Percentiles rank a stretch among this genome's conserved stretches.
Evolutionary conservation across 805 yeast genomes (phyloP).

Genomic region (fission yeast (Schizosaccharomyces pombe)): DNA sequence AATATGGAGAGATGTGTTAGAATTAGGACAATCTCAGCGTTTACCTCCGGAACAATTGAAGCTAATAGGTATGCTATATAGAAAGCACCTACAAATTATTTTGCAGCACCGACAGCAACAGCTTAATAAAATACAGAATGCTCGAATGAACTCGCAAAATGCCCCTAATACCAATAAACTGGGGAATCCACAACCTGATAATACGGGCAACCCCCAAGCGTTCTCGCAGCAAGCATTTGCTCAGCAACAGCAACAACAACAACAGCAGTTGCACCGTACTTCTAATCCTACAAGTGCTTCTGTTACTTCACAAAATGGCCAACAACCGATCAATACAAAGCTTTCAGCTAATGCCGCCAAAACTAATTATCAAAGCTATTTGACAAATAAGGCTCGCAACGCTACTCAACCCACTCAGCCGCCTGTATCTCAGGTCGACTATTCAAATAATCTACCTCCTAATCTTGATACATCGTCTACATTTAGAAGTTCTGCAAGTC

Average conservation of each 20-base stretch:
- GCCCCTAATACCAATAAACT: background rate
- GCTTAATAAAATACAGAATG: background rate
- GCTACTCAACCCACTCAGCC: background rate
- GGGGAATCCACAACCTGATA: background rate
- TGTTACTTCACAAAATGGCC: too few relatives aligned
- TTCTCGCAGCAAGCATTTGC: background rate
- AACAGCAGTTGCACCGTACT: too few relatives aligned
- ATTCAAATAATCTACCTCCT: background rate
- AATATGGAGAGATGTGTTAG: background rate
- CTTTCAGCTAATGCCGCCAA: too few relatives aligned
- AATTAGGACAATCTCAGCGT: background rate
- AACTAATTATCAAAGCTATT: background rate
- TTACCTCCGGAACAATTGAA: background rate
- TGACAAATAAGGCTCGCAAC: background rate
- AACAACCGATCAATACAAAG: too few relatives aligned
- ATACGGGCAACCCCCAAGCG: background rate
- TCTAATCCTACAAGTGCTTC: background rate
- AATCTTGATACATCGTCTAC: too few relatives aligned
- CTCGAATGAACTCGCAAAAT: background rate
- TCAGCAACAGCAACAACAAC: too few relatives aligned
- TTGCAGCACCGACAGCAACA: slow-evolving; percentile 2
- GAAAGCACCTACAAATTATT: background rate
- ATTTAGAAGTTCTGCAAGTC: too few relatives aligned
- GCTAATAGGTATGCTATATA: background rate
- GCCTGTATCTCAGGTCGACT: background rate